These are phyloP conservation scores for Pythium pectinolyticum DNA, from an alignment of 352 stramenopile genomes.

Conservation along the genomic window DNA sequence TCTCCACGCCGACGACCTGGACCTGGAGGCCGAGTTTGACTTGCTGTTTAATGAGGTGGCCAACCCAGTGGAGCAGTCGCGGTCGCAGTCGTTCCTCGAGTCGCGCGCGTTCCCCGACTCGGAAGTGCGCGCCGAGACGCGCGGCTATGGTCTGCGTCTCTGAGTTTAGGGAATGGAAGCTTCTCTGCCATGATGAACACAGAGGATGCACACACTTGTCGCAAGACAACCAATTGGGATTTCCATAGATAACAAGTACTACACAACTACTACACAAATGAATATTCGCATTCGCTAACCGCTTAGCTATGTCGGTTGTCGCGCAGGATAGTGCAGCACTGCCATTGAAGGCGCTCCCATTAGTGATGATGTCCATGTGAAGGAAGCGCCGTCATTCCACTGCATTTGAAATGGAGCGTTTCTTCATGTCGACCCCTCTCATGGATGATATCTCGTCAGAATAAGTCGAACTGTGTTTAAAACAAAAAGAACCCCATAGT, in stretches of 20 bases:
- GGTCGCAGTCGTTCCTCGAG: slow-evolving; percentile 70
- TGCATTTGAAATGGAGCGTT: too few relatives aligned
- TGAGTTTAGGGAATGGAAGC: not conserved
- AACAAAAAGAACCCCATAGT: not conserved
- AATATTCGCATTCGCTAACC: too few relatives aligned
- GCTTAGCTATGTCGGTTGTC: too few relatives aligned
- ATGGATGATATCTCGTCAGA: too few relatives aligned
- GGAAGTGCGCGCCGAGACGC: slow-evolving; percentile 64
- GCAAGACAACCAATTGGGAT: not conserved
- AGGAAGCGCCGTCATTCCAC: too few relatives aligned
- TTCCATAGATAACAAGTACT: too few relatives aligned
- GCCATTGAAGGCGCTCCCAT: too few relatives aligned
- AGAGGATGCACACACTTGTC: not conserved
- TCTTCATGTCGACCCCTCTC: too few relatives aligned
- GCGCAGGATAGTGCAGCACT: too few relatives aligned
- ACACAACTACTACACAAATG: too few relatives aligned
- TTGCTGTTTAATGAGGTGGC: slow-evolving; percentile 40
- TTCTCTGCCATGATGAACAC: not conserved
- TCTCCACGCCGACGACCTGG: slow-evolving; percentile 21
- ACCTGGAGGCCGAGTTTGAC: slow-evolving; percentile 26
- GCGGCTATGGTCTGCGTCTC: slow-evolving; percentile 23
- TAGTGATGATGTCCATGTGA: too few relatives aligned
- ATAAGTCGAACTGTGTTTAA: not conserved
- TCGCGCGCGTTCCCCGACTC: slow-evolving; percentile 74
- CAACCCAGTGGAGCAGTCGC: slow-evolving; percentile 53